Evolutionary conservation across 164 flowering plant species (phyloP).

Genomic region (Dillenia turbinata): DNA sequence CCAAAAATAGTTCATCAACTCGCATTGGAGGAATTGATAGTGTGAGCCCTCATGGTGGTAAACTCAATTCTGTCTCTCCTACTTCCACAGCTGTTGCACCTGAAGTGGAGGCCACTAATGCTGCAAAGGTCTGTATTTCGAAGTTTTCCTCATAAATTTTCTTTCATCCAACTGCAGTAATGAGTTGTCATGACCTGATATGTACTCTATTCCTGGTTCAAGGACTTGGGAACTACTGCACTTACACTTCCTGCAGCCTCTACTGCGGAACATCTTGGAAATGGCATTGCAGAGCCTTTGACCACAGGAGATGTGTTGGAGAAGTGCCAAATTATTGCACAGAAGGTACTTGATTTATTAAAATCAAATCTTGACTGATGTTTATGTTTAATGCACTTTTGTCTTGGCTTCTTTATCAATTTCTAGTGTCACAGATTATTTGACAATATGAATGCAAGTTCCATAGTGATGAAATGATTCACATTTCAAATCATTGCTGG

Average conservation of each 20-base stretch:
- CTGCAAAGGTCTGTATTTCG: slow-evolving; percentile 40
- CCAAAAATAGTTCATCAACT: slow-evolving; percentile 40
- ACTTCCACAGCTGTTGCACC: slow-evolving; percentile 42
- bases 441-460: too few relatives aligned
- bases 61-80: slow-evolving; percentile 35
- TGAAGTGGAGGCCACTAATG: slow-evolving; percentile 44
- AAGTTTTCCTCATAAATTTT: background rate
- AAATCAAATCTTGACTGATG: too few relatives aligned
- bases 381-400: too few relatives aligned
- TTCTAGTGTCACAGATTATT: too few relatives aligned
- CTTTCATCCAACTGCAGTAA: too few relatives aligned
- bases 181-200: background rate
- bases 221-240: slow-evolving; percentile 55
- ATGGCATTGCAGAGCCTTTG: slow-evolving; percentile 52
- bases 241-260: slow-evolving; percentile 39
- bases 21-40: slow-evolving; percentile 46
- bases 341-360: slow-evolving; percentile 46
- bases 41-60: slow-evolving; percentile 35
- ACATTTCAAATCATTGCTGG: too few relatives aligned
- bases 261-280: slow-evolving; percentile 52
- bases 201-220: slow-evolving; percentile 5
- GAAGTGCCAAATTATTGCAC: slow-evolving; percentile 65
- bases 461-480: too few relatives aligned
- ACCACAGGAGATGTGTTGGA: slow-evolving; percentile 86
- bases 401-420: too few relatives aligned